phyloP scores from a whole-genome alignment of 2,329 filamentous ascomycete species.

The Aspergillus quadricinctus region DNA sequence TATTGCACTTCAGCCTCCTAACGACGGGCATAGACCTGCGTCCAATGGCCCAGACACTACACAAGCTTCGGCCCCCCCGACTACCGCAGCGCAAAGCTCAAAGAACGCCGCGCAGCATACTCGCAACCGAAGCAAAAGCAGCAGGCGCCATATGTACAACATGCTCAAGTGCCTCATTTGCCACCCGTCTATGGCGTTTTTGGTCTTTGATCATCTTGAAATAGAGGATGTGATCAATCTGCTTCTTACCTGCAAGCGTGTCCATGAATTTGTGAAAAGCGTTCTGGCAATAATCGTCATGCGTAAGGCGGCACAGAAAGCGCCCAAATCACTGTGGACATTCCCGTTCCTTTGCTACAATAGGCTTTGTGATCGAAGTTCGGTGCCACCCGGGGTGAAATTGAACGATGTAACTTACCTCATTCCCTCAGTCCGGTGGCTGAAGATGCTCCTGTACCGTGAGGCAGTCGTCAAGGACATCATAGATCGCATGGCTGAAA shows the following conservation, averaged over 20 bases:
- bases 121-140: neutral
- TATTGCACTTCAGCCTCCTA: neutral
- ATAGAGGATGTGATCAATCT: constrained; percentile 58
- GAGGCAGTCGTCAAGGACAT: constrained; percentile 58
- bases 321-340: constrained; percentile 52
- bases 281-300: constrained; percentile 58
- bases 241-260: constrained; percentile 60
- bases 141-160: constrained; percentile 6
- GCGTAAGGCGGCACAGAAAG: constrained; percentile 50
- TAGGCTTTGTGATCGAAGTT: constrained; percentile 54
- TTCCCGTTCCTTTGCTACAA: constrained; percentile 61
- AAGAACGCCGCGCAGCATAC: neutral
- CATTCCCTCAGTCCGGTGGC: constrained; percentile 63
- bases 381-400: constrained; percentile 42
- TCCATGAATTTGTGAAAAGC: constrained; percentile 57
- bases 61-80: neutral
- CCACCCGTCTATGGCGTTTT: constrained; percentile 49
- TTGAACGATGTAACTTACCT: constrained; percentile 21
- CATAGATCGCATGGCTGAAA: constrained; percentile 54
- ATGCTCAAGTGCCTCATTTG: constrained; percentile 10
- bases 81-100: neutral
- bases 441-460: constrained; percentile 61
- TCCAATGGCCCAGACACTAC: neutral
- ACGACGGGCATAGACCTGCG: neutral
- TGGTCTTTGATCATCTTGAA: constrained; percentile 52